These are phyloP conservation scores for Alternaria tenuissima DNA, from an alignment of 2,329 filamentous ascomycete species.

Conservation along the genomic window DNA sequence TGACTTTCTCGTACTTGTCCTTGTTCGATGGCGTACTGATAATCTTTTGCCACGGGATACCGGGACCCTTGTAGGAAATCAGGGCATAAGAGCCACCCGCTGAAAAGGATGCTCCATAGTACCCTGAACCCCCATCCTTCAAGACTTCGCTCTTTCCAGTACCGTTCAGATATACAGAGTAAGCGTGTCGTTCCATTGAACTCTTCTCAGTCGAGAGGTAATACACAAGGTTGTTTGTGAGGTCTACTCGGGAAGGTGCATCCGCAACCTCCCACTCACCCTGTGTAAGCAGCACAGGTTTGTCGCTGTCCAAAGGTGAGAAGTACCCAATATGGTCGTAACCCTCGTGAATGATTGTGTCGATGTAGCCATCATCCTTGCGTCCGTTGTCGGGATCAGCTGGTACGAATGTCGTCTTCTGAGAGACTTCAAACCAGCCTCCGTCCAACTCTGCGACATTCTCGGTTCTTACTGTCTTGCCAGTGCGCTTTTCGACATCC, in stretches of 20 bases:
- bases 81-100: constrained; percentile 81
- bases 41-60: constrained; percentile 89
- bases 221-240: constrained; percentile 87
- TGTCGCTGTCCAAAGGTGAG: constrained; percentile 79
- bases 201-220: constrained; percentile 87
- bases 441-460: constrained; percentile 88
- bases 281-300: constrained; percentile 85
- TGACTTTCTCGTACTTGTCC: constrained; percentile 69
- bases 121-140: constrained; percentile 75
- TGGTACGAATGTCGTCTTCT: constrained; percentile 85
- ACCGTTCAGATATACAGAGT: constrained; percentile 86
- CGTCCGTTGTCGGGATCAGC: constrained; percentile 80
- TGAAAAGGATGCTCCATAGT: constrained; percentile 86
- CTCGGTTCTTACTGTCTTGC: constrained; percentile 79
- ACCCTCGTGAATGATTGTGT: constrained; percentile 84
- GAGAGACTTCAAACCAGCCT: constrained; percentile 95
- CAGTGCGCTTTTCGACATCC: constrained; percentile 76
- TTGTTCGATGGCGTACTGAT: constrained; percentile 79
- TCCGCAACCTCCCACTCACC: constrained; percentile 92
- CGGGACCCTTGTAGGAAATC: constrained; percentile 83
- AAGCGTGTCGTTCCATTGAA: constrained; percentile 89
- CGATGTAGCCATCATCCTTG: constrained; percentile 87
- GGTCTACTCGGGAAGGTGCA: constrained; percentile 83
- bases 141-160: constrained; percentile 76
- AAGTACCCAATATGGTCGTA: constrained; percentile 96